These are phyloP conservation scores for Byssothecium circinans DNA, from an alignment of 2,329 filamentous ascomycete species.

Conservation along the genomic window DNA sequence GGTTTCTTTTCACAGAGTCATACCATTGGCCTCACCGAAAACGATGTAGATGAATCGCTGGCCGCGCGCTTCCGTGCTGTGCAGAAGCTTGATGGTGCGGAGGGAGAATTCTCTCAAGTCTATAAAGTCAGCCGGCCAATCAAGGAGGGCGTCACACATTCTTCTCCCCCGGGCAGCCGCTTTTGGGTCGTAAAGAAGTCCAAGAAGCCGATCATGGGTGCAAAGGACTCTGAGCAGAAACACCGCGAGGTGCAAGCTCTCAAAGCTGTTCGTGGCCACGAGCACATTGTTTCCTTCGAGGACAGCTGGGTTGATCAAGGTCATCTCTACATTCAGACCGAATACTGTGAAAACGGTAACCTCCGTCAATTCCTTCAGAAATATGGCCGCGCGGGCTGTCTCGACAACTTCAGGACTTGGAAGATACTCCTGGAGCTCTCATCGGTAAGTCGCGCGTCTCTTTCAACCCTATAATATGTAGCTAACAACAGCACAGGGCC, in stretches of 20 bases:
- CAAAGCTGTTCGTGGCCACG: constrained; percentile 72
- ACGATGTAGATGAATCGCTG: constrained; percentile 74
- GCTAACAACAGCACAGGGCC: constrained; percentile 61
- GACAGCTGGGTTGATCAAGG: constrained; percentile 85
- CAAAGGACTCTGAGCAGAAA: constrained; percentile 78
- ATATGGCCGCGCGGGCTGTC: constrained; percentile 77
- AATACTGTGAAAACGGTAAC: constrained; percentile 93
- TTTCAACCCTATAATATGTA: not conserved
- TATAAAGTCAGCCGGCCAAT: constrained; percentile 70
- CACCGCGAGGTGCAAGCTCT: constrained; percentile 82
- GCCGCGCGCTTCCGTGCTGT: constrained; percentile 78
- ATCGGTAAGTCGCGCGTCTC: constrained; percentile 60
- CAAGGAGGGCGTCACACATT: constrained; percentile 31
- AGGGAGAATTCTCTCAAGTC: constrained; percentile 91
- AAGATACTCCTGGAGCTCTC: constrained; percentile 90
- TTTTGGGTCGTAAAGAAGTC: constrained; percentile 95
- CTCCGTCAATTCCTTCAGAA: constrained; percentile 82
- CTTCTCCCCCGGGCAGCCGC: constrained; percentile 33
- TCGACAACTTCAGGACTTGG: constrained; percentile 98
- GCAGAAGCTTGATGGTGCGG: constrained; percentile 67
- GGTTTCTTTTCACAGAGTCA: constrained; percentile 60
- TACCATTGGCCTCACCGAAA: constrained; percentile 66
- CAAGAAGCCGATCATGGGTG: constrained; percentile 75
- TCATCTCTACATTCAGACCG: constrained; percentile 94
- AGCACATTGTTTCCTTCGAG: constrained; percentile 82